Base-by-base conservation (phyloP, 768 basidiomycete species). In the Leccinum variicolor region DNA sequence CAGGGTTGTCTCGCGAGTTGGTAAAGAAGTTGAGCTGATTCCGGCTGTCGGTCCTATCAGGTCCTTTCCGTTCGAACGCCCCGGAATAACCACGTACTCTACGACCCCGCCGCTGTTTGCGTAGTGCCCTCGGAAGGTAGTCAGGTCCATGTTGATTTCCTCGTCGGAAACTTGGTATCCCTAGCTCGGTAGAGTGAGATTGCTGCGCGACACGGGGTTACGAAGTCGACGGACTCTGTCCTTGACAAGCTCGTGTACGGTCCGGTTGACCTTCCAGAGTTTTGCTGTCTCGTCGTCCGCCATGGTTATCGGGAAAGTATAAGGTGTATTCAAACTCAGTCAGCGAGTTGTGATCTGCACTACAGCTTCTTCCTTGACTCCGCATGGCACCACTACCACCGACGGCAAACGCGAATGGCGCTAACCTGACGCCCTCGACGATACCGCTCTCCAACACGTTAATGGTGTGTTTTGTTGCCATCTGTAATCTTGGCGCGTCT, bases 251-350 rank as follows among this genome's bases (percentile, higher is more conserved):
- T 99, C 96, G 71, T 98, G 95, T 45, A 98, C 89, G 50, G 97
- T 98, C 66, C 92, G 78, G 74, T 94, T 94, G 61, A 98, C 94
- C 68, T 95, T 90, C 93, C 94, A 98, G 69, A 98, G 81, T 68
- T 86, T 87, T 57, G 94, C 89, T 59, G 87, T 83, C 73, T 92
- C 90, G 75, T 92, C 89, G 64, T 90, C 88, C 62, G 80, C 76
- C 87, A 90, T 89, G 65, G 74, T 67, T 68, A 64, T 31, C 13
- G 31, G 6, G 15, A 49, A 47, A 54, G 53, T 56, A 62, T 59
- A 63, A 69, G 53, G 47, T 49, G 67, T 67, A 74, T 85, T 84
- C 65, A 73, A 84, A 85, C 84, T 85, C 84, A 81, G 85, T 79
- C 58, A 49, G 1, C 67, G 14, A 4, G 47, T 31, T 7, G 29